Base-by-base conservation (phyloP, 1,284 basidiomycete genomes). In the Sporisorium graminicola region DNA sequence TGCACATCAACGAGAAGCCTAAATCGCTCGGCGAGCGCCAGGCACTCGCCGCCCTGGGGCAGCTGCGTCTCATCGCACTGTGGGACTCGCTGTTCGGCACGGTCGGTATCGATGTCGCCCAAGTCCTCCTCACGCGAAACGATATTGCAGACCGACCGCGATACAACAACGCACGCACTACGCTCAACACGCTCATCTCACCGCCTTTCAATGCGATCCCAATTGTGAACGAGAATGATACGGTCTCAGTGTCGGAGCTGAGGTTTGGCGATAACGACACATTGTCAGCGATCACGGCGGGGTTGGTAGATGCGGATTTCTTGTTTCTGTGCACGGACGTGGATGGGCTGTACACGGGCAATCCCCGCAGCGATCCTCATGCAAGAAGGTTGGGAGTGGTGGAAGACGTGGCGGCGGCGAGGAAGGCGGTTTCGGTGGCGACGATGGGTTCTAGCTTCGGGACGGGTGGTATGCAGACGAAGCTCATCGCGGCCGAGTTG, bases 181-280 rank as follows among this genome's bases (percentile, higher is more conserved):
- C 84, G 26, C 66, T 85, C 29, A 63, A 78, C 22, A 84, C 84
- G 9, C 70, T 85, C 13, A 71, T 85, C 7, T 79, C 77, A 4
- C 18, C 63, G 18, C 60, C 61, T 0, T 80, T 83, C 56, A 69
- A 80, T 46, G 80, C 81, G 10, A 83, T 85, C 35, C 84, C 84
- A 16, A 85, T 85, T 49, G 83, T 85, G 16, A 85, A 85, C 64
- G 84, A 85, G 57, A 85, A 85, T 61, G 84, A 85, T 52, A 85
- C 84, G 3, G 84, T 85, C 16, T 80, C 78, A 2, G 79, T 83
- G 20, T 80, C 79, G 2, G 96, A 99, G 91, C 97, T 99, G 79
- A 96, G 96, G 92, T 99, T 99, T 82, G 96, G 97, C 56, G 97
- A 99, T 87, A 99, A 99, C 85, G 97, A 99, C 85, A 98, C 96